These are phyloP conservation scores for Botryotinia narcissicola DNA, from an alignment of 2,329 filamentous ascomycete genomes.

Conservation along the genomic window DNA sequence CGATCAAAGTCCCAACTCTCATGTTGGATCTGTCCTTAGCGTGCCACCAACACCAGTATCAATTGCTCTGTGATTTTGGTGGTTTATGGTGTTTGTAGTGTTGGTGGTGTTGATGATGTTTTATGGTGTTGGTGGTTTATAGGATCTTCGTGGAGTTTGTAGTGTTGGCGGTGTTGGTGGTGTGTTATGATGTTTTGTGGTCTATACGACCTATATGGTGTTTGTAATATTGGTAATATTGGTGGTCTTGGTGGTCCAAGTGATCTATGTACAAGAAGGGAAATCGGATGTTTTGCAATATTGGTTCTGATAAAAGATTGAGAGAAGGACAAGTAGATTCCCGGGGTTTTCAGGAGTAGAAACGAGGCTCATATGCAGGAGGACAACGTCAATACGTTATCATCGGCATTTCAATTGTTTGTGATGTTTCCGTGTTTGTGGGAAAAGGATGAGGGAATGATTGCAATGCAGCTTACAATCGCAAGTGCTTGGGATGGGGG, in stretches of 20 bases:
- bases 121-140: no score
- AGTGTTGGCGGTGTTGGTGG: not conserved
- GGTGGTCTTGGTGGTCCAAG: no score
- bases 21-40: no score
- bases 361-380: not conserved
- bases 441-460: not conserved
- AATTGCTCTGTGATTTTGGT: no score
- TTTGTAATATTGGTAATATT: no score
- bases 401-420: not conserved
- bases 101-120: no score
- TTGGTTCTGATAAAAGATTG: not conserved
- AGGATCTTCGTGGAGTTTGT: no score
- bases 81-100: no score
- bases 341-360: not conserved
- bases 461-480: not conserved
- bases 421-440: not conserved
- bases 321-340: not conserved
- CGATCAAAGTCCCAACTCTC: no score
- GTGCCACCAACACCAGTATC: no score
- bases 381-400: not conserved
- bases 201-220: no score
- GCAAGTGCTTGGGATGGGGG: not conserved
- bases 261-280: not conserved
- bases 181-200: no score
- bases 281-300: not conserved